These are phyloP conservation scores for Zoysia matrella DNA, from an alignment of 202 grass and related monocot genomes.

Conservation along the genomic window DNA sequence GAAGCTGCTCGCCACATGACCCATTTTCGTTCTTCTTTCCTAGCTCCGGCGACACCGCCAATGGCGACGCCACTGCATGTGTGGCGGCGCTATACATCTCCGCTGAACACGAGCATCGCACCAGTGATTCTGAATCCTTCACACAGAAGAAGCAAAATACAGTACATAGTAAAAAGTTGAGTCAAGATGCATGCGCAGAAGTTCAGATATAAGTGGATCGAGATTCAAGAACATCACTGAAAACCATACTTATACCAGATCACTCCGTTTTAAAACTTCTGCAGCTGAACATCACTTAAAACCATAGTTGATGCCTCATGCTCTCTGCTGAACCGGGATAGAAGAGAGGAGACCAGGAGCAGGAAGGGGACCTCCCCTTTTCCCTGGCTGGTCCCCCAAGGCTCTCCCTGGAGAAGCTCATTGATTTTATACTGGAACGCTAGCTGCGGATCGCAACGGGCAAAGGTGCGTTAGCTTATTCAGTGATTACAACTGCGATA, in stretches of 20 bases:
- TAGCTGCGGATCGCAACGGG: neutral
- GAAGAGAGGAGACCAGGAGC: slow-evolving; percentile 40
- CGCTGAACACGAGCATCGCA: neutral
- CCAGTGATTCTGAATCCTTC: neutral
- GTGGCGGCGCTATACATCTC: neutral
- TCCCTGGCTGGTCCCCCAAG: slow-evolving; percentile 40
- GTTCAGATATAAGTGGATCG: neutral
- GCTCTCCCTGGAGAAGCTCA: neutral
- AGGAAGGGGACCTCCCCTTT: slow-evolving; percentile 10
- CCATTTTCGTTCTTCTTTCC: slow-evolving; percentile 44
- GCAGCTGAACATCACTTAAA: neutral
- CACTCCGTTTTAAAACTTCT: neutral
- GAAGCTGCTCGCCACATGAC: slow-evolving; percentile 72
- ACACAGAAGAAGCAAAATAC: neutral
- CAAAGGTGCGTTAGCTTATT: slow-evolving; percentile 12
- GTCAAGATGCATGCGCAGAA: neutral
- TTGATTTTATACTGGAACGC: slow-evolving; percentile 43
- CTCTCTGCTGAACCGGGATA: slow-evolving; percentile 17
- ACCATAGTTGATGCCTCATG: neutral
- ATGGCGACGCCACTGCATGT: slow-evolving; percentile 1
- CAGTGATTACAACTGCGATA: neutral
- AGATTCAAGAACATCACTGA: neutral
- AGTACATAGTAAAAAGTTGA: neutral
- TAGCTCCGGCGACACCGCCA: neutral
- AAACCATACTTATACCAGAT: neutral